Evolutionary conservation across 1,284 basidiomycete genomes (phyloP), one percentile per base, ranked within the genome.

Genomic region (Pseudozyma hubeiensis): DNA sequence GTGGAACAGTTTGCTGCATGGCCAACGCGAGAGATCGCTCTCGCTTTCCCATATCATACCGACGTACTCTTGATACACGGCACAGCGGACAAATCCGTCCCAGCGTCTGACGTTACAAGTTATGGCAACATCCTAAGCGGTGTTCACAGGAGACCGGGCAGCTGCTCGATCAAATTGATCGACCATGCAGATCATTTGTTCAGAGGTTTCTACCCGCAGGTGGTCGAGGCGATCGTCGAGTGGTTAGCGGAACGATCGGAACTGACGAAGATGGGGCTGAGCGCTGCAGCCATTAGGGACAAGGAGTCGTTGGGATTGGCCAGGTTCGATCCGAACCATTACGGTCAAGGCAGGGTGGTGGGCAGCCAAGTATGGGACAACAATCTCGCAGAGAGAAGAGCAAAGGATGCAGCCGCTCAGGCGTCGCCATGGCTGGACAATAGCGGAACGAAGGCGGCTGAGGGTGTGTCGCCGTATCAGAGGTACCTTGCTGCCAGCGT

Each of bases 151-250:
- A 44, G 77, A 5, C 64, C 75, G 4, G 78, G 78, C 0, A 69
- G 64, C 19, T 66, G 64, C 10, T 39, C 52, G 11, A 33, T 80
- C 19, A 66, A 68, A 35, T 48, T 81, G 9, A 70, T 81, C 44
- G 74, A 78, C 8, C 64, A 71, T 43, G 76, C 78, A 4, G 75
- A 79, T 52, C 80, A 81, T 54, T 58, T 72, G 44, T 79, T 75
- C 47, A 34, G 64, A 14, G 71, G 70, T 7, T 63, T 75, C 45
- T 78, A 73, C 53, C 72, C 68, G n/a, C 71, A 78, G 47, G 68
- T 79, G 13, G 77, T 81, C 1, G 63, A 61, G 16, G 57, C 63
- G 19, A 77, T 79, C 19, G 48, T 70, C 5, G 51, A 64, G 31
- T 79, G 77, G 77, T 35, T 78, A 11, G 37, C 43, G 13, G 63